Conservation (phyloP, 2,329 filamentous ascomycete species). For the Huntiella moniliformis region DNA sequence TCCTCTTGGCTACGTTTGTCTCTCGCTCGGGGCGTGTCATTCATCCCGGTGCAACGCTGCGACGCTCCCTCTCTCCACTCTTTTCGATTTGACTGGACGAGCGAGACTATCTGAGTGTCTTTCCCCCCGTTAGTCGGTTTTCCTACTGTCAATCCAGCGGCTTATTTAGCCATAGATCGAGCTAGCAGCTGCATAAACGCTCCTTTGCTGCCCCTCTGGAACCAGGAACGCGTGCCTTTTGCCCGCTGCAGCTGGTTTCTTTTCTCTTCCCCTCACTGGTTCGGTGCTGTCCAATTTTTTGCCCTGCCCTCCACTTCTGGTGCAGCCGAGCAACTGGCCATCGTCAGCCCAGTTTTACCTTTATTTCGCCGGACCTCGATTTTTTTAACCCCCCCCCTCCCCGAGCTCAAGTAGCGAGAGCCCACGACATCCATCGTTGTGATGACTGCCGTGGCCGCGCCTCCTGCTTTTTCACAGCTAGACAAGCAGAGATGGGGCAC, state of each 20-base stretch:
- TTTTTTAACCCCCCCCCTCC: not conserved
- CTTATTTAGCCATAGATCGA: too few species aligned
- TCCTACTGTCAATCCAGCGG: too few species aligned
- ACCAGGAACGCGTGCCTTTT: conserved; percentile 3
- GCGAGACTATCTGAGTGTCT: too few species aligned
- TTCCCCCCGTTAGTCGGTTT: too few species aligned
- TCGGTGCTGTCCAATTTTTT: not conserved
- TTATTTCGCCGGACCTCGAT: not conserved
- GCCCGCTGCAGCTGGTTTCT: not conserved
- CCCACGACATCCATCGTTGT: conserved; percentile 9
- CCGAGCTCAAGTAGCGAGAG: conserved; percentile 1
- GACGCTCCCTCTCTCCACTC: too few species aligned
- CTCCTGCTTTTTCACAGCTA: conserved; percentile 43
- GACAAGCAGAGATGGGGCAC: conserved; percentile 47
- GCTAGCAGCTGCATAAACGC: not conserved
- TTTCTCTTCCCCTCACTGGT: not conserved
- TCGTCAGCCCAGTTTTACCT: not conserved
- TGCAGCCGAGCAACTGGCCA: not conserved
- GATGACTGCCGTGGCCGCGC: conserved; percentile 51
- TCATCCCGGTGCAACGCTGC: too few species aligned
- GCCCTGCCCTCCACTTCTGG: not conserved
- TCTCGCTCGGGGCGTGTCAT: too few species aligned
- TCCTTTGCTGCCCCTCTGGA: not conserved
- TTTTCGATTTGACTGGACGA: too few species aligned
- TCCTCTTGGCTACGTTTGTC: too few species aligned